Evolutionary conservation across 208 protist genomes (phyloP), one percentile per base, ranked within the genome.

Genomic region (Leishmania turanica): DNA sequence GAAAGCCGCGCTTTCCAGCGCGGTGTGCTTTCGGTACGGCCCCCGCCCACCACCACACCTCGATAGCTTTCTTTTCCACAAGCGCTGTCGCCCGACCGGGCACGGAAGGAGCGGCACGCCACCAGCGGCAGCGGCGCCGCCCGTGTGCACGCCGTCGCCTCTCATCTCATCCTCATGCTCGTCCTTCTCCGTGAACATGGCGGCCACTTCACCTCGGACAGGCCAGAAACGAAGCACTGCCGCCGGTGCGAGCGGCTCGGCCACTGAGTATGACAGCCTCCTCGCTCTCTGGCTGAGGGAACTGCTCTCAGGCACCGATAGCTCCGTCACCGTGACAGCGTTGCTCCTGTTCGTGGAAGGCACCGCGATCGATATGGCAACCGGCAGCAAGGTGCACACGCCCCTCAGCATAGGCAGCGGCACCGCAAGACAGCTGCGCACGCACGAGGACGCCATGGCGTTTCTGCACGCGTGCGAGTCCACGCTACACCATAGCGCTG

Each of bases 11-110:
- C 47, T 49, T 6, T 37, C 34, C 4, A 24, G 51, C 53, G 62
- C 49, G 6, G 62, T 82, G 27, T 82, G 73, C 56, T 86, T 86
- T 42, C 82, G 82, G 49, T 86, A 76, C 66, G 82, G 82, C 66
- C 74, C 77, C 9, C 82, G 82, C 19, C 78, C 82, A 0, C 24
- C 77, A 3, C 42, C 53, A 5, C 65, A 37, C 11, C 45, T 27
- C 6, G 77, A 86, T n/a, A 34, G 37, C 45, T 37, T 82, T 3
- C 65, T 86, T 37, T 86, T 86, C 45, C 78, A 82, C 73, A 40
- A 64, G 34, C 72, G 49, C 9, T 21, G 17, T 40, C 37, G 21
- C 31, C 0, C 3, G 45, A 34, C 68, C 45, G 42, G 3, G 49
- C 17, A 7, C 19, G 34, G 34, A 42, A n/a, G 8, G 15, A 17